Evolutionary conservation across 148 eudicot genomes (phyloP).

Genomic region (Chenopodium album): DNA sequence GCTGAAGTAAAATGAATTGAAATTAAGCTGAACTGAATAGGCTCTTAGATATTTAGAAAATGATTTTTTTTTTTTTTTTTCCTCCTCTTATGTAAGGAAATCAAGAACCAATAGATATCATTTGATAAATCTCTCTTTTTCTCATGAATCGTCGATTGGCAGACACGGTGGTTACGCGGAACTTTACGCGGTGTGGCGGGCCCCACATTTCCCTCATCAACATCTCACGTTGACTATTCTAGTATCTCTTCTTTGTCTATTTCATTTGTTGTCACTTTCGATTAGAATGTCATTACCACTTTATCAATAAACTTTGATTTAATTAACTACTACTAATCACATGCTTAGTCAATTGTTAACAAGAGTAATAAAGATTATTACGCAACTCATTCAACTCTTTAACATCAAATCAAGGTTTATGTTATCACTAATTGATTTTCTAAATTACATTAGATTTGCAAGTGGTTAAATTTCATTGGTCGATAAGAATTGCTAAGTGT

Average conservation of each 20-base stretch:
- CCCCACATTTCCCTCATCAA: neutral
- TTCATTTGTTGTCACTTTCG: neutral
- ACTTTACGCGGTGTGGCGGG: constrained; percentile 34
- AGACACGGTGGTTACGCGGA: constrained; percentile 34
- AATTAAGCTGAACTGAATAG: too few relatives aligned
- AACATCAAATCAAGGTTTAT: neutral
- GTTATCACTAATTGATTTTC: too few relatives aligned
- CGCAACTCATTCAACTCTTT: neutral
- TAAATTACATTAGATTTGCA: too few relatives aligned
- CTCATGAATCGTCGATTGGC: neutral
- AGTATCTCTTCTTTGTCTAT: neutral
- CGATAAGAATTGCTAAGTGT: too few relatives aligned
- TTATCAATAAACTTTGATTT: neutral
- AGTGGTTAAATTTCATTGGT: too few relatives aligned
- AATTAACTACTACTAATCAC: neutral
- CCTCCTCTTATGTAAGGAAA: too few relatives aligned
- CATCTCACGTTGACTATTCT: constrained; percentile 22
- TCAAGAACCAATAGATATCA: neutral
- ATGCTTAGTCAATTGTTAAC: constrained; percentile 5
- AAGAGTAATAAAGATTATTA: neutral
- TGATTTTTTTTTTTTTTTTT: too few relatives aligned
- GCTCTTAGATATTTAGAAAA: too few relatives aligned
- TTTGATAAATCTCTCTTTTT: too few relatives aligned
- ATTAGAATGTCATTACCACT: neutral
- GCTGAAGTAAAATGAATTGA: too few relatives aligned